Evolutionary conservation across 2,329 filamentous ascomycete species (phyloP).

Genomic region (Clarireedia paspali): DNA sequence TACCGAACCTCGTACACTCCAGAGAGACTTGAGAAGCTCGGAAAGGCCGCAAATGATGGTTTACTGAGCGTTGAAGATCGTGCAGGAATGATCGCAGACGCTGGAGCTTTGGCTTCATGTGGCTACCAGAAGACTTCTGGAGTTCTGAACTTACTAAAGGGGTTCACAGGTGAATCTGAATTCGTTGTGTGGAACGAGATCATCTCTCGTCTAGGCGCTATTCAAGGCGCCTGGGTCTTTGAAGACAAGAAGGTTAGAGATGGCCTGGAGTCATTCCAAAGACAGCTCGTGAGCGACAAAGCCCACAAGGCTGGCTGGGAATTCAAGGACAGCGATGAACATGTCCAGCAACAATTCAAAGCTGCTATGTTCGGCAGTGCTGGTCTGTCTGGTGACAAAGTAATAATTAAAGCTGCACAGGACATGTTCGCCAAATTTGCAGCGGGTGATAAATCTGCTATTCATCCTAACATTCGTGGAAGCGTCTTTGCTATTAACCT

Average conservation of each 20-base stretch:
- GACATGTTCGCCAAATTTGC: constrained; percentile 87
- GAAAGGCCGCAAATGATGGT: constrained; percentile 73
- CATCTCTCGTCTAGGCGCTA: constrained; percentile 65
- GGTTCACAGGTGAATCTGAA: constrained; percentile 76
- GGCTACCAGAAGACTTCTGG: constrained; percentile 93
- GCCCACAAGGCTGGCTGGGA: constrained; percentile 84
- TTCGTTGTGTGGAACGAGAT: constrained; percentile 97
- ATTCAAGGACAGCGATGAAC: constrained; percentile 77
- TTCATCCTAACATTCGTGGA: constrained; percentile 85
- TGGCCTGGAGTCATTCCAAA: constrained; percentile 76
- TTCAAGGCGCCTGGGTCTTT: constrained; percentile 83
- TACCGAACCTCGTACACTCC: constrained; percentile 86
- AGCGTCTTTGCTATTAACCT: constrained; percentile 82
- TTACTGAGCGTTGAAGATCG: constrained; percentile 82
- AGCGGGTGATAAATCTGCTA: constrained; percentile 67
- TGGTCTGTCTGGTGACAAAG: constrained; percentile 71
- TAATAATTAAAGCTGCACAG: constrained; percentile 70
- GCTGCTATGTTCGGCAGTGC: constrained; percentile 79
- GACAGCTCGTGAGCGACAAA: constrained; percentile 67
- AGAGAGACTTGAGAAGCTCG: constrained; percentile 78
- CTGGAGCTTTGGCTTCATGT: constrained; percentile 78
- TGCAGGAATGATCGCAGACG: constrained; percentile 90
- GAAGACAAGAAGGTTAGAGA: constrained; percentile 68
- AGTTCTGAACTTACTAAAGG: constrained; percentile 74
- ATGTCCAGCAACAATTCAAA: constrained; percentile 93